A percentile compares a stretch with the other conserved stretches of the same genome.
Conservation (phyloP, 2,329 filamentous ascomycete species). For the Stachybotrys echinatus region DNA sequence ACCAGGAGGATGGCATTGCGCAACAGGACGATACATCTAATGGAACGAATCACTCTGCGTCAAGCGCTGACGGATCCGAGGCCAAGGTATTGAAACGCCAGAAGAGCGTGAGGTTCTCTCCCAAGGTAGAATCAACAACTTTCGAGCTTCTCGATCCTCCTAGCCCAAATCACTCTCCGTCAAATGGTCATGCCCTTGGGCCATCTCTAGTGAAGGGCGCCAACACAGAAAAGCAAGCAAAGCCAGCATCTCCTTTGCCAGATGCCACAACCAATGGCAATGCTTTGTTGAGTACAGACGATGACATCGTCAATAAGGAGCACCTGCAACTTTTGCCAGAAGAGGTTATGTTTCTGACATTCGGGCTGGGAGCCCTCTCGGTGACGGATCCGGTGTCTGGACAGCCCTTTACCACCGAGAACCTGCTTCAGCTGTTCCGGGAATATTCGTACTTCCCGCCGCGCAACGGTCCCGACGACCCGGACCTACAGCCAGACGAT, state of each 20-base stretch:
- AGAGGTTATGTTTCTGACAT: slow-evolving; percentile 86
- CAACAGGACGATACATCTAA: neutral
- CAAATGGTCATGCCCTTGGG: slow-evolving; percentile 8
- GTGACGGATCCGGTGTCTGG: slow-evolving; percentile 49
- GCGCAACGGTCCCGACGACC: slow-evolving; percentile 25
- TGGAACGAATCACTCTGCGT: neutral
- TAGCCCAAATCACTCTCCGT: slow-evolving; percentile 31
- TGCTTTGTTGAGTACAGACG: neutral
- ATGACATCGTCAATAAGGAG: slow-evolving; percentile 52
- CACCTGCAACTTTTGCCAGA: slow-evolving; percentile 89
- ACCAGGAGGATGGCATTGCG: neutral
- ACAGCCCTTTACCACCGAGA: slow-evolving; percentile 40
- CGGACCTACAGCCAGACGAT: slow-evolving; percentile 64
- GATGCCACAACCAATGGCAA: neutral
- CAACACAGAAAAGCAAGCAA: slow-evolving; percentile 1
- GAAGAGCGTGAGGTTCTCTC: slow-evolving; percentile 69
- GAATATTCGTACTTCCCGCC: slow-evolving; percentile 66
- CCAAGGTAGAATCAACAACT: slow-evolving; percentile 59
- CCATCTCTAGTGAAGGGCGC: slow-evolving; percentile 5
- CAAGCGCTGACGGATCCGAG: slow-evolving; percentile 10
- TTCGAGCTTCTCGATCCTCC: slow-evolving; percentile 49
- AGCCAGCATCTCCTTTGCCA: neutral
- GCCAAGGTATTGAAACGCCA: slow-evolving; percentile 29
- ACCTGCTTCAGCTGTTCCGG: slow-evolving; percentile 64
- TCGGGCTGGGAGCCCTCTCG: slow-evolving; percentile 69